A percentile compares a stretch with the other conserved stretches of the same genome.
Evolutionary conservation across 768 basidiomycete genomes (phyloP).

Genomic region (Termitomyces sp.): DNA sequence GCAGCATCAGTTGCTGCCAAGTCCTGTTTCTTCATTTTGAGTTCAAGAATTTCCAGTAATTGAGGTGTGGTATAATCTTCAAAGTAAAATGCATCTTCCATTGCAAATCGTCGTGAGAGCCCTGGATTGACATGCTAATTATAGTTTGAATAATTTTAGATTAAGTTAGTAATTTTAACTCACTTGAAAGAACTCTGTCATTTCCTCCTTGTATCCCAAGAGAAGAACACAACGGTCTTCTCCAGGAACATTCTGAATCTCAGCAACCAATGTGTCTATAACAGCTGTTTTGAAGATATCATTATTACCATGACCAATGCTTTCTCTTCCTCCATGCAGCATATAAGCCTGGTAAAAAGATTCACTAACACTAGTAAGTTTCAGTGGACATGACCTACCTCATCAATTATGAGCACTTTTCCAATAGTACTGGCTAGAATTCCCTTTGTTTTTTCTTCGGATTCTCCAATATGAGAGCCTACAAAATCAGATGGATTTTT

Average conservation of each 20-base stretch:
- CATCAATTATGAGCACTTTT: not conserved
- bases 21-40: not conserved
- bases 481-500: slow-evolving; percentile 1
- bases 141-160: not conserved
- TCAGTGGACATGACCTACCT: not conserved
- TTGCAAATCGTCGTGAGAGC: not conserved
- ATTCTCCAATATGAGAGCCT: not conserved
- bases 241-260: slow-evolving; percentile 62
- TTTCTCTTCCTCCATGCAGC: not conserved
- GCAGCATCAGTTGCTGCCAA: not conserved
- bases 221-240: slow-evolving; percentile 67
- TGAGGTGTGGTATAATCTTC: not conserved
- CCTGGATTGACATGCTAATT: not conserved
- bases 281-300: slow-evolving; percentile 63
- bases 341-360: not conserved
- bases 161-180: too few relatives aligned
- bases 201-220: slow-evolving; percentile 59
- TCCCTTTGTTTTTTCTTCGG: not conserved
- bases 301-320: not conserved
- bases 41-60: not conserved
- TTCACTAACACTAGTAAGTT: not conserved
- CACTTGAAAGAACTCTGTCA: slow-evolving; percentile 73
- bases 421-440: not conserved
- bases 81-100: not conserved
- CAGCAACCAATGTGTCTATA: slow-evolving; percentile 71